Percentiles rank a stretch among this genome's conserved stretches.
Evolutionary conservation across 176 grass and related monocot species (phyloP).

Genomic region (Poa pratensis): DNA sequence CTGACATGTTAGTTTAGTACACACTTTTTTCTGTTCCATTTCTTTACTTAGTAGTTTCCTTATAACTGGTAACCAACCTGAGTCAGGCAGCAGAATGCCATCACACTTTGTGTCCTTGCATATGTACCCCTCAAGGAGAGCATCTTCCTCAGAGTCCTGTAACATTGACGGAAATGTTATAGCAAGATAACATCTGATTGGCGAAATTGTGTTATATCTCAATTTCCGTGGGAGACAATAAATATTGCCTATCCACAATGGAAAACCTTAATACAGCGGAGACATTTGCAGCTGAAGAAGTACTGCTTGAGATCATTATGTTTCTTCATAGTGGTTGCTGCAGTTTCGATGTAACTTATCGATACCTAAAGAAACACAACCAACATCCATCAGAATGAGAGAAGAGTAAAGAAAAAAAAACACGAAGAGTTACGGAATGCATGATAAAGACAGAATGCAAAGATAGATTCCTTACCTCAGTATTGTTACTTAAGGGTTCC

Average conservation of each 20-base stretch:
- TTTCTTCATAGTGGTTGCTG: constrained; percentile 69
- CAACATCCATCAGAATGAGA: constrained; percentile 34
- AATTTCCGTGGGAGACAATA: constrained; percentile 26
- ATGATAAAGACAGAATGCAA: constrained; percentile 35
- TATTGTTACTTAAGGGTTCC: constrained; percentile 71
- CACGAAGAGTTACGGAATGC: neutral
- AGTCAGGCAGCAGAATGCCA: constrained; percentile 61
- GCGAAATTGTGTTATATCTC: neutral
- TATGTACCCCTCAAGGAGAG: constrained; percentile 70
- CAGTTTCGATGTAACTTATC: constrained; percentile 98
- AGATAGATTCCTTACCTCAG: constrained; percentile 61
- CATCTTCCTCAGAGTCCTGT: constrained; percentile 65
- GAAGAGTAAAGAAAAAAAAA: constrained; percentile 32
- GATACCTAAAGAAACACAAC: constrained; percentile 56
- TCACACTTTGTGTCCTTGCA: constrained; percentile 73
- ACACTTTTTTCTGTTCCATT: neutral
- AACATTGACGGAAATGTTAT: constrained; percentile 30
- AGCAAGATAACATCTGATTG: constrained; percentile 1
- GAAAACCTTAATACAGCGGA: constrained; percentile 73
- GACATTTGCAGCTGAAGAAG: constrained; percentile 83
- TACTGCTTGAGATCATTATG: constrained; percentile 85
- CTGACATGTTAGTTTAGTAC: constrained; percentile 2
- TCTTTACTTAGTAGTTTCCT: constrained; percentile 17
- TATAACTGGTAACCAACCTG: constrained; percentile 49
- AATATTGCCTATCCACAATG: constrained; percentile 25